phyloP scores from a whole-genome alignment of 2,329 filamentous ascomycete genomes.

The Ophiocordyceps polyrhachis-furcata region DNA sequence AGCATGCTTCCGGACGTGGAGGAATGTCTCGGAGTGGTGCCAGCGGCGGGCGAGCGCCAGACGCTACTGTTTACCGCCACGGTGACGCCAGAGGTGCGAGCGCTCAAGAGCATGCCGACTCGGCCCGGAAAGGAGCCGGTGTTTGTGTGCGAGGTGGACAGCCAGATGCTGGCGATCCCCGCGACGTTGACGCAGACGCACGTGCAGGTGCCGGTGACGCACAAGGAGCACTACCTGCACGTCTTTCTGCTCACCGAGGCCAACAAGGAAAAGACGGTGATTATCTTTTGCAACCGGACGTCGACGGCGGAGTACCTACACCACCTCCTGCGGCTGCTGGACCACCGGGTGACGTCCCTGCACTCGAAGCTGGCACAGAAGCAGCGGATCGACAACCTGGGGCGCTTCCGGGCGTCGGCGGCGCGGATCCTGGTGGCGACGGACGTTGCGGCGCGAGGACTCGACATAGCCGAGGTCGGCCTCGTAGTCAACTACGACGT shows the following conservation, averaged over 20 bases:
- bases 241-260: conserved; percentile 62
- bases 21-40: conserved; percentile 67
- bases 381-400: conserved; percentile 73
- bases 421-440: conserved; percentile 85
- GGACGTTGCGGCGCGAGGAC: conserved; percentile 81
- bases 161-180: conserved; percentile 56
- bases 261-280: conserved; percentile 60
- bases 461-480: conserved; percentile 84
- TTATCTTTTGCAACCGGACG: conserved; percentile 90
- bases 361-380: conserved; percentile 76
- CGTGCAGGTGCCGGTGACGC: conserved; percentile 72
- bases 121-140: conserved; percentile 54
- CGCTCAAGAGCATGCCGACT: conserved; percentile 59
- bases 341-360: conserved; percentile 77
- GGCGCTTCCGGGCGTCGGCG: conserved; percentile 74
- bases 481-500: conserved; percentile 93
- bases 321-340: conserved; percentile 67
- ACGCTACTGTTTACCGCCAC: conserved; percentile 94
- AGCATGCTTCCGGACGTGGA: conserved; percentile 93
- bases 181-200: conserved; percentile 68
- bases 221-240: conserved; percentile 90
- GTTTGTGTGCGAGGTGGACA: conserved; percentile 80
- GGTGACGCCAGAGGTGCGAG: conserved; percentile 78
- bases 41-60: conserved; percentile 61
- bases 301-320: conserved; percentile 77